Evolutionary conservation across 2,329 filamentous ascomycete species (phyloP), one percentile per base, ranked within the genome.

Genomic region (Exophiala aquamarina): DNA sequence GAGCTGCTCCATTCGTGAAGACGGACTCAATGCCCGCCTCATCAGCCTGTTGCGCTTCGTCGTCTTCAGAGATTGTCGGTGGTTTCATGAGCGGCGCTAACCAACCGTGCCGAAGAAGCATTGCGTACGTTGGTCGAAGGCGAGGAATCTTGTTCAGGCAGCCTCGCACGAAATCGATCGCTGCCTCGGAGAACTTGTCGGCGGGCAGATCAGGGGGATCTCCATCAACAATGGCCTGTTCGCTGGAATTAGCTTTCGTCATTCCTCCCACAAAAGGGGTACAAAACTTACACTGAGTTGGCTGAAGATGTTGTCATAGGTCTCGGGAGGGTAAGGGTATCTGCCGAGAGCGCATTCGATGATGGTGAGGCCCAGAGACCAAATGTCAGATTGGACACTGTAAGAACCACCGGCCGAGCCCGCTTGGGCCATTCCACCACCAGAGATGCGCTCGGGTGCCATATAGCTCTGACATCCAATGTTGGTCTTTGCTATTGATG

Each of bases 401-500:
- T 98, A 98, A 2, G 92, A 95, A 47, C 92, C 92, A 49, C 85
- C 86, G 4, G 81, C 76, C 14, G 83, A 76, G 19, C 85, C 85
- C 3, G 82, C 77, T 52, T 86, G 80, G 49, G 87, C 82, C 61
- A 90, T 82, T 17, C 86, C 86, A 47, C 91, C 90, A 39, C 89
- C 89, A 7, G 89, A 89, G 61, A 98, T 98, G 56, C 93, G 78
- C 68, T 98, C 93, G 0, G 93, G 93, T 0, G 93, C 93, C 93
- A 98, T 98, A 71, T 98, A 98, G 64, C 91, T 96, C 70, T 98
- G 93, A 63, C 93, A 98, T 31, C 93, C 93, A 61, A 98, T 98
- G 65, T 98, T 98, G 20, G 93, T 98, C 71, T 94, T 95, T 41
- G 93, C 93, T 61, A 97, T 97, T 72, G 90, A 95, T 18, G 93